Evolutionary conservation across 1,284 basidiomycete genomes (phyloP), one percentile per base, ranked within the genome.

Genomic region (Cutaneotrichosporon cavernicola): DNA sequence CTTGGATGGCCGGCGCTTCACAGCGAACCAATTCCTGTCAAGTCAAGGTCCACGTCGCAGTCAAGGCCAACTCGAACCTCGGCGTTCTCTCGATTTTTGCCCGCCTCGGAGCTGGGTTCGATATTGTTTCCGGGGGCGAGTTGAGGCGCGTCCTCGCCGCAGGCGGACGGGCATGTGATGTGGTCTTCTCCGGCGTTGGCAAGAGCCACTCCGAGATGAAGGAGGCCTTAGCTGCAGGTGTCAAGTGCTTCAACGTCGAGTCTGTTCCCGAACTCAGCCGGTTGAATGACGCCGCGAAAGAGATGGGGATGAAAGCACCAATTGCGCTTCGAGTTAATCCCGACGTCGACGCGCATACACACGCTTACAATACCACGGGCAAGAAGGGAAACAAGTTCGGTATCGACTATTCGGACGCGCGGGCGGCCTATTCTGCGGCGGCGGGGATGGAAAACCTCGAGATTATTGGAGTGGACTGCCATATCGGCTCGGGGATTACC

Each of bases 201-300:
- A 64, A 64, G 50, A 49, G 13, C 7, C 49, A 21, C 6, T 56
- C 21, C 31, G 63, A 64, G 50, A 64, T 64, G 63, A 49, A 47
- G 5, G 32, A 21, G 6, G 63, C 63, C 2, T 59, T 64, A 6
- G 10, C 13, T 2, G 63, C 55, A 6, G 63, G 63, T 7, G 63
- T 64, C 31, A 64, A 64, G 55, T 64, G 63, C 40, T 64, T 64
- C 63, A 64, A 64, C 56, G 63, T 64, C 59, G 63, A 64, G 63
- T 57, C 53, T 16, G 34, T 57, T 16, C 58, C 63, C 2, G 63
- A 64, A 38, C 55, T 64, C 13, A 49, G 50, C 16, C 55, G 63
- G 0, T 32, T 64, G 8, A 47, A 64, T n/a, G 13, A n/a, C 21
- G 59, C 57, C 5, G 63, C 63, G 1, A 49, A 49, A 10, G 38